phyloP scores from a whole-genome alignment of 2,329 filamentous ascomycete genomes.

The Aspergillus pseudotamarii region DNA sequence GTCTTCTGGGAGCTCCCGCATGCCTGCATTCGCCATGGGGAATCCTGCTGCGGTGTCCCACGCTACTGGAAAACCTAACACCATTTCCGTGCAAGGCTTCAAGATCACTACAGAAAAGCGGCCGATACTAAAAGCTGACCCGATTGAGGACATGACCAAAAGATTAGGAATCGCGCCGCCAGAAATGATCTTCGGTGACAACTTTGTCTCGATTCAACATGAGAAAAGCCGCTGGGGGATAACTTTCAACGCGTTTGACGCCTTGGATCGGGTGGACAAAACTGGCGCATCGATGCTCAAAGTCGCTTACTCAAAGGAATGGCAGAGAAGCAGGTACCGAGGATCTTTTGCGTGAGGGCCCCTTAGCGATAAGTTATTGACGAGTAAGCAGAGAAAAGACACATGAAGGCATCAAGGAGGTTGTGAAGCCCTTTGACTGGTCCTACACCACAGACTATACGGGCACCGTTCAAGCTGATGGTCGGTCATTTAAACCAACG shows the following conservation, averaged over 20 bases:
- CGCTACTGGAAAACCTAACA: constrained; percentile 47
- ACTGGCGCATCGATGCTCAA: constrained; percentile 88
- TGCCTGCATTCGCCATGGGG: constrained; percentile 19
- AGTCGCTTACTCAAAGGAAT: constrained; percentile 88
- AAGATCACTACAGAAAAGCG: constrained; percentile 82
- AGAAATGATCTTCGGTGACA: constrained; percentile 99
- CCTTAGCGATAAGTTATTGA: constrained; percentile 39
- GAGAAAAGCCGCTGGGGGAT: constrained; percentile 74
- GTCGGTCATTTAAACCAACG: constrained; percentile 46
- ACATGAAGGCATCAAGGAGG: constrained; percentile 83
- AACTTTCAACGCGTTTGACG: constrained; percentile 81
- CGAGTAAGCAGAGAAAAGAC: constrained; percentile 66
- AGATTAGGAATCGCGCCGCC: constrained; percentile 83
- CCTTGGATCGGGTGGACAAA: constrained; percentile 90
- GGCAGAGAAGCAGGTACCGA: constrained; percentile 68
- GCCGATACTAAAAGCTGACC: constrained; percentile 88
- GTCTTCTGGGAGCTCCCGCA: not conserved
- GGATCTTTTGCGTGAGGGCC: constrained; percentile 20
- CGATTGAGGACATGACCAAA: constrained; percentile 82
- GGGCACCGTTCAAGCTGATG: constrained; percentile 61
- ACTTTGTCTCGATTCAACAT: constrained; percentile 76
- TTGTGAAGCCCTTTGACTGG: constrained; percentile 97
- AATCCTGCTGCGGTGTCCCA: constrained; percentile 61
- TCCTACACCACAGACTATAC: constrained; percentile 89
- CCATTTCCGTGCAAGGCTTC: constrained; percentile 69